Conservation (phyloP, 805 yeast genomes). For the Wickerhamiella domercqiae region DNA sequence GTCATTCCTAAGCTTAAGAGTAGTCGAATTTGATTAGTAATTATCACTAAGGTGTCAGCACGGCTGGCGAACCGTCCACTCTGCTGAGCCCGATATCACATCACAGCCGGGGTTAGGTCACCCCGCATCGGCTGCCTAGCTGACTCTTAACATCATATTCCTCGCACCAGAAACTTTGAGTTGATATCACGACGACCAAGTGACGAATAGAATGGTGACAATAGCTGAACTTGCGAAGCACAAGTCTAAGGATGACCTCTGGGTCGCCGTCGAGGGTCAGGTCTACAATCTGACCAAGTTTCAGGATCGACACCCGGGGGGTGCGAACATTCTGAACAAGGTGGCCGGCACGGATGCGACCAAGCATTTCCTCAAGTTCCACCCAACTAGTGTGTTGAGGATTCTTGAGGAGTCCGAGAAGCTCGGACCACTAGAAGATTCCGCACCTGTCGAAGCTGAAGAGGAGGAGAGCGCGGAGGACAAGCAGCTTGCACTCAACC, state of each 20-base stretch:
- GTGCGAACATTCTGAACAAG: constrained; percentile 37
- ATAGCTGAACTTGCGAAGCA: constrained; percentile 34
- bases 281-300: constrained; percentile 66
- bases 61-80: too few relatives aligned
- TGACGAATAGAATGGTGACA: too few relatives aligned
- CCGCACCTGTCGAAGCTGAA: constrained; percentile 18
- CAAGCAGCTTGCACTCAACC: constrained; percentile 29
- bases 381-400: constrained; percentile 73
- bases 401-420: constrained; percentile 44
- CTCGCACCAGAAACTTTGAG: too few relatives aligned
- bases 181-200: too few relatives aligned
- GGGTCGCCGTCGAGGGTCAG: constrained; percentile 71
- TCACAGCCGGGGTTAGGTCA: too few relatives aligned
- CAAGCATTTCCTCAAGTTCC: constrained; percentile 73
- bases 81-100: too few relatives aligned
- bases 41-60: too few relatives aligned
- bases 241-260: constrained; percentile 46
- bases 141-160: too few relatives aligned
- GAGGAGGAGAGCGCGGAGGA: constrained; percentile 30
- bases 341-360: constrained; percentile 68
- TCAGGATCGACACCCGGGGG: constrained; percentile 47
- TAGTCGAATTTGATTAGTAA: too few relatives aligned
- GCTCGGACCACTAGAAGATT: constrained; percentile 35
- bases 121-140: too few relatives aligned
- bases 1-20: too few relatives aligned